Evolutionary conservation across 352 stramenopile species (phyloP), one percentile per base, ranked within the genome.

Genomic region (Phytophthora lateralis): DNA sequence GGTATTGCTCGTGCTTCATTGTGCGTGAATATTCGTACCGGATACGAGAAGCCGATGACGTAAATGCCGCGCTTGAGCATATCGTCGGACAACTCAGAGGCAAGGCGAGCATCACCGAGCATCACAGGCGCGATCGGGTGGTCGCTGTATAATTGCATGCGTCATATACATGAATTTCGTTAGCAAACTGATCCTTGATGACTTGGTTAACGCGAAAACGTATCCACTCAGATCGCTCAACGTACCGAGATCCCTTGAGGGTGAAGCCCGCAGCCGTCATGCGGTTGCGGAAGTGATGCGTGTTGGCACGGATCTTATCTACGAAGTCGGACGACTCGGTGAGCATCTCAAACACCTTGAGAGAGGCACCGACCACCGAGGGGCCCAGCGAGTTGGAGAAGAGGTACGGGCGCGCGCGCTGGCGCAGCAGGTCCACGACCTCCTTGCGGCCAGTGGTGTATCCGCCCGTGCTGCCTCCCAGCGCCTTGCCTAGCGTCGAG

Each of bases 31-130:
- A 50, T 42, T 20, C 68, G 21, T 74, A 98, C 93, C 48, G 93
- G 93, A 63, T 94, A 98, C 63, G 86, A 97, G 64, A 98, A 98
- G 41, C 93, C 93, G 51, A 98, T 97, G 45, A 98, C 93, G 76
- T 98, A 98, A 49, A 98, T 97, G 35, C 93, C 92, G 34, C 89
- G 73, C 68, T 97, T 73, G 34, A 98, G 88, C 89, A 98, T 96
- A 46, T 95, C 82, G 53, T 98, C 93, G 7, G 92, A 89, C 37
- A 98, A 67, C 26, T 96, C 75, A 38, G 82, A 84, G n/a, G 93
- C 90, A 45, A 97, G 85, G 32, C 87, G 81, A 21, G 92, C 92
- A 63, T 98, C 91, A 27, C 91, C 89, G 10, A 98, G 85, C 91
- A 98, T 98, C 29, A 98, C 88, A 6, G 91, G 88, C 2, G 86